Percentiles rank a stretch among this genome's conserved stretches.
These are phyloP conservation scores for Parietichytrium sp. DNA, from an alignment of 108 stramenopile species.

Conservation along the genomic window DNA sequence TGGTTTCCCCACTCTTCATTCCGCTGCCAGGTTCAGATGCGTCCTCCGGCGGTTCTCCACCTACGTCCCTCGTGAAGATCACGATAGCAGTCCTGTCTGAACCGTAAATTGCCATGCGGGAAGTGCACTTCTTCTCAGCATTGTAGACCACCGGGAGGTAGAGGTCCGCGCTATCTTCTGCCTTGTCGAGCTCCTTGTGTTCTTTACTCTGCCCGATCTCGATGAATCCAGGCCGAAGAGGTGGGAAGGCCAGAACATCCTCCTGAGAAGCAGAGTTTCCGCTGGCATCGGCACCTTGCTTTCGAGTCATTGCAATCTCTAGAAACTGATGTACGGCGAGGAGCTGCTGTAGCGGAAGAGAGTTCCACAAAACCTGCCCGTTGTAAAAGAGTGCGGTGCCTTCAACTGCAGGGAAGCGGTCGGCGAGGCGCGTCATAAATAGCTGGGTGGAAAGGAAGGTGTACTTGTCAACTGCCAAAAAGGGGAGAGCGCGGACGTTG, in stretches of 20 bases:
- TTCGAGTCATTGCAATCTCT: too few relatives aligned
- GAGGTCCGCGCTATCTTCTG: neutral
- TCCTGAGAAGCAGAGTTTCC: too few relatives aligned
- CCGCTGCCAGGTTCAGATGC: too few relatives aligned
- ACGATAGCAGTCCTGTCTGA: neutral
- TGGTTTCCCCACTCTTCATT: too few relatives aligned
- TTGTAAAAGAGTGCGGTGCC: neutral
- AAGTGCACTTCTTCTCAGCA: neutral
- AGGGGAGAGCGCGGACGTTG: neutral
- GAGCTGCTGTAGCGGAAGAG: neutral
- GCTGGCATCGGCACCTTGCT: too few relatives aligned
- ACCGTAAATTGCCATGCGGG: neutral
- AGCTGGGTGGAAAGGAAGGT: neutral
- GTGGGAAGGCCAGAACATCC: too few relatives aligned
- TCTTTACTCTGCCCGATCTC: neutral
- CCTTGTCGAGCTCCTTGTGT: neutral
- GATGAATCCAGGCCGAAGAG: neutral
- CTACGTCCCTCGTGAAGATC: neutral
- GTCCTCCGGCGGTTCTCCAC: too few relatives aligned
- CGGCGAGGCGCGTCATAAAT: neutral
- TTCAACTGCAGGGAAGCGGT: neutral
- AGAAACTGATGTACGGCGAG: neutral
- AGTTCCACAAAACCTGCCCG: conserved; percentile 6
- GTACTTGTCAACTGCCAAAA: neutral
- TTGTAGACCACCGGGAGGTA: neutral